Evolutionary conservation across 371 early-diverging fungal genomes (phyloP).

Genomic region (Mortierella sp.): DNA sequence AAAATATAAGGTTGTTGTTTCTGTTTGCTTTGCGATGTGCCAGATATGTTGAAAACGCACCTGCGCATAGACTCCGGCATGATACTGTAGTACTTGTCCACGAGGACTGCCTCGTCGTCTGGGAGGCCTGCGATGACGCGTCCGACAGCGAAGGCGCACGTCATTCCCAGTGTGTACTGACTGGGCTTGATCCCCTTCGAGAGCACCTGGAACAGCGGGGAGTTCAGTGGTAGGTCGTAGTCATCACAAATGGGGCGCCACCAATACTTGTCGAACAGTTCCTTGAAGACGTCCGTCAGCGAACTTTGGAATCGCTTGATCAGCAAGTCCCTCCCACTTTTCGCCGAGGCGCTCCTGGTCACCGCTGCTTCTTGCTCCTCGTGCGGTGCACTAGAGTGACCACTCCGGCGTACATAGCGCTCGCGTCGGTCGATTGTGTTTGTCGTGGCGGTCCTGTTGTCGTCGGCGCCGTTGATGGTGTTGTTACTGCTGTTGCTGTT

Average conservation of each 20-base stretch:
- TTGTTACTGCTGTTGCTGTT: neutral
- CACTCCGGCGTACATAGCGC: neutral
- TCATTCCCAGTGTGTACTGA: slow-evolving; percentile 19
- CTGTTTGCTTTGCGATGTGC: neutral
- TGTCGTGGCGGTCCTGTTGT: neutral
- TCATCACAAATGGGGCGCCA: slow-evolving; percentile 55
- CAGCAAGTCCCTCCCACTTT: slow-evolving; percentile 19
- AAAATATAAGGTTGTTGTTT: no score
- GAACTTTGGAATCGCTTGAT: slow-evolving; percentile 33
- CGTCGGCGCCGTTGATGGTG: neutral
- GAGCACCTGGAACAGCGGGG: slow-evolving; percentile 1
- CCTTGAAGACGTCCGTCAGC: slow-evolving; percentile 31
- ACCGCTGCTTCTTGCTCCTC: neutral
- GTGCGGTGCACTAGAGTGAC: neutral
- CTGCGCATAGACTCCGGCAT: slow-evolving; percentile 47
- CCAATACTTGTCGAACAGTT: slow-evolving; percentile 45
- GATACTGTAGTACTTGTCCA: slow-evolving; percentile 37
- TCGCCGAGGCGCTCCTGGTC: neutral
- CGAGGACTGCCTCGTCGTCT: slow-evolving; percentile 8
- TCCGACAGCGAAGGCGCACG: slow-evolving; percentile 40
- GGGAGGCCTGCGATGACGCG: slow-evolving; percentile 22
- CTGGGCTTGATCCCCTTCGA: slow-evolving; percentile 9
- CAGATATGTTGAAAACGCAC: neutral
- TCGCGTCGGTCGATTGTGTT: neutral
- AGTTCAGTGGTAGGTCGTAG: slow-evolving; percentile 32